phyloP scores from a whole-genome alignment of 257 asterid genomes.

The Rubia yunnanensis region DNA sequence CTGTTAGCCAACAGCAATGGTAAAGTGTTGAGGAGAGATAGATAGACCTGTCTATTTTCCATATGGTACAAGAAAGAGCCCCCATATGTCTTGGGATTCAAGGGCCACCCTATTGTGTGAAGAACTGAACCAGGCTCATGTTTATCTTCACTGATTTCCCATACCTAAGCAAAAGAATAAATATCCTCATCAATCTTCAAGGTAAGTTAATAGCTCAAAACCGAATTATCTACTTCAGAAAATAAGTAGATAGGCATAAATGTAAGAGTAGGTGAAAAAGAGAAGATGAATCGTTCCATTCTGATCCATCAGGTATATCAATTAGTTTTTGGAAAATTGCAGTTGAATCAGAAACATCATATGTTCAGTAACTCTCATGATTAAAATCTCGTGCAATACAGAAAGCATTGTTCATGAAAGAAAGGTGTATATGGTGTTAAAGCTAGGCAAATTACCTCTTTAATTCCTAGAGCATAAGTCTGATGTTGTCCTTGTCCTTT shows the following conservation, averaged over 20 bases:
- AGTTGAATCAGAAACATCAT: neutral
- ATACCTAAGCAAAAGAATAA: slow-evolving; percentile 58
- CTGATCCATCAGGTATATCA: neutral
- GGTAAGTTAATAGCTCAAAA: neutral
- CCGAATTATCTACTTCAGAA: neutral
- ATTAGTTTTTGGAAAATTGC: neutral
- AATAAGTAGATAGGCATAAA: neutral
- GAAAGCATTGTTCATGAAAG: neutral
- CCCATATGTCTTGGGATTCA: slow-evolving; percentile 81
- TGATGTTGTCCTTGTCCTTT: slow-evolving; percentile 92
- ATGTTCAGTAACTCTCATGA: neutral
- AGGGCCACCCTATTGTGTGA: slow-evolving; percentile 96
- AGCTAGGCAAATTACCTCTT: slow-evolving; percentile 54
- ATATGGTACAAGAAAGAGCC: slow-evolving; percentile 95
- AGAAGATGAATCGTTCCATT: neutral
- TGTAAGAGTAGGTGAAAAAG: neutral
- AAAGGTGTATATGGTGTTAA: neutral
- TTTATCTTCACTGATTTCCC: slow-evolving; percentile 76
- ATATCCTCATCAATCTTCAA: slow-evolving; percentile 14
- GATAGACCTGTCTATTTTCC: slow-evolving; percentile 74
- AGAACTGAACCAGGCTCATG: slow-evolving; percentile 77
- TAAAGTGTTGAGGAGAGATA: neutral
- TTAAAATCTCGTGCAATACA: neutral
- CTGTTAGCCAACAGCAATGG: neutral
- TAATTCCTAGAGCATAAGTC: slow-evolving; percentile 94